A percentile compares a stretch with the other conserved stretches of the same genome.
Conservation (phyloP, 345 rosid genomes). For the Dimocarpus longan region DNA sequence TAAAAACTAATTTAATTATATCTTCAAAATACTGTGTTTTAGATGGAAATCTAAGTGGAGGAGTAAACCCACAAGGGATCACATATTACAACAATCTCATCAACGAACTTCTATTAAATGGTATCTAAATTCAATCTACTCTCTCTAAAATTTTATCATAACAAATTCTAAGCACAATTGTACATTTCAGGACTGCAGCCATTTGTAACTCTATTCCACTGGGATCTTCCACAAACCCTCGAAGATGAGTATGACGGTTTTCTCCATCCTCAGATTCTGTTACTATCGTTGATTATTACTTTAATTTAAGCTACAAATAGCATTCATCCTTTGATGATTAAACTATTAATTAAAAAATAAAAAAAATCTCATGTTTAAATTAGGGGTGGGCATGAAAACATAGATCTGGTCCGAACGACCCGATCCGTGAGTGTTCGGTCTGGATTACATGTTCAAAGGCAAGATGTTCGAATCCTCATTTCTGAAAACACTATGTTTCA, state of each 20-base stretch:
- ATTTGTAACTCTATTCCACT: slow-evolving; percentile 27
- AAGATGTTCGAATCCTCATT: too few relatives aligned
- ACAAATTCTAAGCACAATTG: not conserved
- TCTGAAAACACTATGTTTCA: too few relatives aligned
- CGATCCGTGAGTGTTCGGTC: too few relatives aligned
- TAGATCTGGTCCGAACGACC: too few relatives aligned
- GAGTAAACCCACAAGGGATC: slow-evolving; percentile 17
- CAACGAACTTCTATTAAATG: slow-evolving; percentile 9
- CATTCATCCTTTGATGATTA: too few relatives aligned
- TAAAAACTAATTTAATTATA: not conserved
- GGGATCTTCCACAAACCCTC: slow-evolving; percentile 32
- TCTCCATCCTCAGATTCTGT: not conserved
- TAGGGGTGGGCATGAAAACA: too few relatives aligned
- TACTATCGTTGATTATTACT: not conserved
- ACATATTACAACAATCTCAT: slow-evolving; percentile 19
- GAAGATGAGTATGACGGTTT: slow-evolving; percentile 27
- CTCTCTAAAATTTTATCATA: not conserved
- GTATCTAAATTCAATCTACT: not conserved
- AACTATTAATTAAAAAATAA: not conserved
- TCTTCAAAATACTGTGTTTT: not conserved
- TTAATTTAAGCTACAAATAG: not conserved
- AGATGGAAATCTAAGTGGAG: slow-evolving; percentile 12
- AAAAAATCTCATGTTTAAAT: not conserved
- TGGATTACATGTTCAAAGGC: too few relatives aligned
- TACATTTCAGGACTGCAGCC: slow-evolving; percentile 18